Evolutionary conservation across 1,284 basidiomycete species (phyloP).

Genomic region (Moniliophthora roreri): DNA sequence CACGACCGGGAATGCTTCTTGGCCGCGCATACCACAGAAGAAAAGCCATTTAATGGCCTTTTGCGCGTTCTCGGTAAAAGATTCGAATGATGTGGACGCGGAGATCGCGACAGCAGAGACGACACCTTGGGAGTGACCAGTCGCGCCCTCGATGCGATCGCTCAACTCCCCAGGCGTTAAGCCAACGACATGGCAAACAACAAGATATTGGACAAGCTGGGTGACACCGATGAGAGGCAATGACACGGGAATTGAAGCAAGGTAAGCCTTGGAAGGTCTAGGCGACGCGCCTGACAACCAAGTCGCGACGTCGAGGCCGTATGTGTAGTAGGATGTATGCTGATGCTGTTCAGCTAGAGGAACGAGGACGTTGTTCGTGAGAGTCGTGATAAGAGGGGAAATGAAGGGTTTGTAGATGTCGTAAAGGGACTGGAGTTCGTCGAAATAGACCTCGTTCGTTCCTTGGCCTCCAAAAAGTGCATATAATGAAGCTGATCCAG

Average conservation of each 20-base stretch:
- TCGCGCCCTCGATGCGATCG: constrained; percentile 78
- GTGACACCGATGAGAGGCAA: constrained; percentile 95
- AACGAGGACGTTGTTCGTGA: constrained; percentile 69
- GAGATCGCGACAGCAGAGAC: constrained; percentile 90
- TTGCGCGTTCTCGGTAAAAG: constrained; percentile 72
- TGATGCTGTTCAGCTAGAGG: constrained; percentile 71
- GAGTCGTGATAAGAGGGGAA: constrained; percentile 61
- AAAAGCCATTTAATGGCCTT: constrained; percentile 93
- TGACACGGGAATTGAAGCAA: constrained; percentile 94
- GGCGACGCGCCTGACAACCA: constrained; percentile 80
- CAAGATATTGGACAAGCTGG: constrained; percentile 91
- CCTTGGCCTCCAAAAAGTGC: constrained; percentile 99
- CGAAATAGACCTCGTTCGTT: constrained; percentile 97
- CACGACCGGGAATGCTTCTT: constrained; percentile 93
- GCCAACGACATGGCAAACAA: constrained; percentile 73
- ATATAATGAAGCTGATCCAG: constrained; percentile 80
- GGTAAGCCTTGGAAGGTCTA: constrained; percentile 83
- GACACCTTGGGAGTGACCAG: constrained; percentile 96
- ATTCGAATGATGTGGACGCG: constrained; percentile 75
- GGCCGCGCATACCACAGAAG: constrained; percentile 91
- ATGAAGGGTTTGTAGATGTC: constrained; percentile 91
- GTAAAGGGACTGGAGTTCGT: constrained; percentile 91
- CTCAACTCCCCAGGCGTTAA: constrained; percentile 83
- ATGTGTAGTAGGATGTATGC: constrained; percentile 69
- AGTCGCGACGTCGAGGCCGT: constrained; percentile 80